Evolutionary conservation across 192 early-diverging fungal genomes (phyloP), one percentile per base, ranked within the genome.

Genomic region (Backusella mclennaniae): DNA sequence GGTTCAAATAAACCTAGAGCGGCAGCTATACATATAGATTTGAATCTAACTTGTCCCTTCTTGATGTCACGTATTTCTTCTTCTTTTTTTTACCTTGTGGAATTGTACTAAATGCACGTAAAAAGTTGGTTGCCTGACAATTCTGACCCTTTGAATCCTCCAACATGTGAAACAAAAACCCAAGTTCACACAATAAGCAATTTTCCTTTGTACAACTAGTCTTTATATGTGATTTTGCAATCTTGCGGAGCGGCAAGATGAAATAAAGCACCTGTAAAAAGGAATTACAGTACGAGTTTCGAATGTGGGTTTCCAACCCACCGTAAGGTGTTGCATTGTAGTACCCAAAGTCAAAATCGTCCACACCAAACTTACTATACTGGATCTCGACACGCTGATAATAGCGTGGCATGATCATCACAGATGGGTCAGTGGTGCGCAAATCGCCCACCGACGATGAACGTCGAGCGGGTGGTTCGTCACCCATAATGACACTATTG

Each of bases 321-420:
- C 93, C 94, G 74, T 88, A 94, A 26, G 76, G 78, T 8, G 96
- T 97, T 71, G 90, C 82, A 85, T 99, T 99, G 83, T 96, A 99
- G 76, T 94, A 96, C 0, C 92, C 96, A 89, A 99, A 99, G 80
- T 99, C 98, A 86, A 98, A 99, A 85, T 99, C 98, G 73, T 99
- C 97, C 8, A 99, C 92, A 15, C 98, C 98, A 80, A 99, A 99
- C 73, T 92, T 88, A 80, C 92, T 94, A 83, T 96, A 96, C 70
- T 94, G 90, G 79, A 96, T 96, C 71, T 96, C 94, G 21, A 96
- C 92, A 14, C 84, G 86, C 17, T 87, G 85, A 79, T 96, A 95
- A 72, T 87, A 85, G 36, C 88, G 89, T 33, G 95, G 93, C 80
- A 93, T 85, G 14, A 74, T 79, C 11, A 83, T 74, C 0, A 83